phyloP scores from a whole-genome alignment of 2,329 filamentous ascomycete species.

The Fusarium sp. region DNA sequence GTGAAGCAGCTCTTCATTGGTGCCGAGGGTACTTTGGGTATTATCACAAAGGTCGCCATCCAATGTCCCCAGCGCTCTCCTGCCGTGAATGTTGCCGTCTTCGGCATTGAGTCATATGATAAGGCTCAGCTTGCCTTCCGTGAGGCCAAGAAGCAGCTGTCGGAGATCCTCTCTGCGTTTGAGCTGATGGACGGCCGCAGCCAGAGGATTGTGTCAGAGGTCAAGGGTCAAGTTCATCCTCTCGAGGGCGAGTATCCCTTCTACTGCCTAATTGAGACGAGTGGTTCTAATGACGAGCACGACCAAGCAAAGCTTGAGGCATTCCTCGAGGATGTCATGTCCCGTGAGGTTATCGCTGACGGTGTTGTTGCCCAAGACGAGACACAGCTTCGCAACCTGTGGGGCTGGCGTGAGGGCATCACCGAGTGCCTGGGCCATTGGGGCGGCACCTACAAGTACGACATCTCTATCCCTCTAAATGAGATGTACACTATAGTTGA shows the following conservation, averaged over 20 bases:
- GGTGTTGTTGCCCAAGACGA: slow-evolving; percentile 94
- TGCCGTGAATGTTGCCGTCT: slow-evolving; percentile 94
- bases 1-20: slow-evolving; percentile 97
- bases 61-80: slow-evolving; percentile 88
- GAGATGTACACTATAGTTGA: slow-evolving; percentile 92
- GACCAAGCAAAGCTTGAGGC: slow-evolving; percentile 90
- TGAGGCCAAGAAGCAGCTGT: slow-evolving; percentile 89
- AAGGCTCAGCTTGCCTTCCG: slow-evolving; percentile 88
- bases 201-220: slow-evolving; percentile 80
- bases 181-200: slow-evolving; percentile 94
- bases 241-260: slow-evolving; percentile 89
- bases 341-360: slow-evolving; percentile 85
- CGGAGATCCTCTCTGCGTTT: slow-evolving; percentile 96
- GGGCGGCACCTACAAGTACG: slow-evolving; percentile 98
- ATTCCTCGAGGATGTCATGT: slow-evolving; percentile 94
- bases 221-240: slow-evolving; percentile 82
- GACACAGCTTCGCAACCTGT: slow-evolving; percentile 86
- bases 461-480: slow-evolving; percentile 90
- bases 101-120: slow-evolving; percentile 90
- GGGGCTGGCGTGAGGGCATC: slow-evolving; percentile 94
- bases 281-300: slow-evolving; percentile 93
- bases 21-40: slow-evolving; percentile 92
- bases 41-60: slow-evolving; percentile 91
- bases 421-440: slow-evolving; percentile 89
- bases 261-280: slow-evolving; percentile 97